phyloP scores from a whole-genome alignment of 2,329 filamentous ascomycete species.

The Diaporthe sp. region DNA sequence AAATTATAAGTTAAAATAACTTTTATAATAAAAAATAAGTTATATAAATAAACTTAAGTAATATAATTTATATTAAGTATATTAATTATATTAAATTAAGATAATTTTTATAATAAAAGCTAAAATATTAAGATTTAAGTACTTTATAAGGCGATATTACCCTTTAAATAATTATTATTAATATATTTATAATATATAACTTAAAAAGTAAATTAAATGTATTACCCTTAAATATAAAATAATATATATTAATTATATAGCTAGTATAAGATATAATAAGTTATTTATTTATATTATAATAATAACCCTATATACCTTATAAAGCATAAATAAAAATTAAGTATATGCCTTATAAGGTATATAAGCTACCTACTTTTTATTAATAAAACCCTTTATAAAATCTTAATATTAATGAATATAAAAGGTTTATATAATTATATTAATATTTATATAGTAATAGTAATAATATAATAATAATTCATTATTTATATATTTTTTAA shows the following conservation, averaged over 20 bases:
- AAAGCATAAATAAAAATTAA: not conserved
- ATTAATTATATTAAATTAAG: too few relatives aligned
- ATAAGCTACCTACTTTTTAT: not conserved
- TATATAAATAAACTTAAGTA: too few relatives aligned
- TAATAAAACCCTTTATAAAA: not conserved
- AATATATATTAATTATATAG: not conserved
- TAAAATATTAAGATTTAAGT: not conserved
- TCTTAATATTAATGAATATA: not conserved
- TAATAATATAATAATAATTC: too few relatives aligned
- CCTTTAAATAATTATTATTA: too few relatives aligned
- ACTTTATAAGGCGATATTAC: not conserved
- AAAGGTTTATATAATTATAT: not conserved
- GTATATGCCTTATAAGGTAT: not conserved
- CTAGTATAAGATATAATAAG: not conserved
- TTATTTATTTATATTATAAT: not conserved
- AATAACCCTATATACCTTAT: not conserved
- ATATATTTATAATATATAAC: not conserved
- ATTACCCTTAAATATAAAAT: not conserved
- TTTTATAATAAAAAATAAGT: too few relatives aligned
- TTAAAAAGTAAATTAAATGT: not conserved
- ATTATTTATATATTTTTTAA: not conserved
- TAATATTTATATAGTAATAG: not conserved
- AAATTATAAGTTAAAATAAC: not conserved
- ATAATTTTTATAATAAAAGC: too few relatives aligned
- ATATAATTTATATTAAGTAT: too few relatives aligned